Conservation (phyloP, 305 asterid genomes). For the Fraxinus nigra region DNA sequence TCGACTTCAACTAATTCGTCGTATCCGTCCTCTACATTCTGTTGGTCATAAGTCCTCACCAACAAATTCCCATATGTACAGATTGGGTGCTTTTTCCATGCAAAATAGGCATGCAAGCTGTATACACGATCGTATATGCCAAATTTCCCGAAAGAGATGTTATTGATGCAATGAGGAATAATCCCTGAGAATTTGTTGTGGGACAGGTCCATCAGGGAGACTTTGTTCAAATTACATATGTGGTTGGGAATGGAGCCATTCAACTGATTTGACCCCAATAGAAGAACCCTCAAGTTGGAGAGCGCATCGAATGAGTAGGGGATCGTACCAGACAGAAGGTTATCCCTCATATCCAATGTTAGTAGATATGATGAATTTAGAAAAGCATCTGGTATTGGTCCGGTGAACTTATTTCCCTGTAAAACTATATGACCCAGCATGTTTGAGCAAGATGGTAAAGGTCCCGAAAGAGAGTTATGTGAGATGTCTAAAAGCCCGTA, state of each 20-base stretch:
- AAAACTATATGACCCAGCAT: neutral
- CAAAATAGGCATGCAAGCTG: neutral
- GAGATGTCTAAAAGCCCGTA: neutral
- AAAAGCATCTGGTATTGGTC: conserved; percentile 8
- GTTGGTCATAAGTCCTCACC: neutral
- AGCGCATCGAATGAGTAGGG: neutral
- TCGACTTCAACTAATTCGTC: neutral
- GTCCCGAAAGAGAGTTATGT: conserved; percentile 3
- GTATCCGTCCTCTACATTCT: neutral
- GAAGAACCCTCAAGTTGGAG: conserved; percentile 1
- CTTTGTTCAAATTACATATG: neutral
- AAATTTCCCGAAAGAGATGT: neutral
- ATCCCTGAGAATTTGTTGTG: neutral
- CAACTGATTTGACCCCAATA: neutral
- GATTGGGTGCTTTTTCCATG: neutral
- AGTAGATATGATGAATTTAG: neutral
- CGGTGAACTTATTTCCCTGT: neutral
- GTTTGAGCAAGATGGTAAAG: neutral
- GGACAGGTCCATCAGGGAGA: conserved; percentile 6
- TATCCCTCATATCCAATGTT: conserved; percentile 7
- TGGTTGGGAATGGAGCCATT: conserved; percentile 1
- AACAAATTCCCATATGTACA: neutral
- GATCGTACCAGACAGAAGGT: neutral
- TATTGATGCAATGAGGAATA: conserved; percentile 2
- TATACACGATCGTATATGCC: neutral